Evolutionary conservation across 805 yeast species (phyloP).

Genomic region (Metschnikowia cubensis): DNA sequence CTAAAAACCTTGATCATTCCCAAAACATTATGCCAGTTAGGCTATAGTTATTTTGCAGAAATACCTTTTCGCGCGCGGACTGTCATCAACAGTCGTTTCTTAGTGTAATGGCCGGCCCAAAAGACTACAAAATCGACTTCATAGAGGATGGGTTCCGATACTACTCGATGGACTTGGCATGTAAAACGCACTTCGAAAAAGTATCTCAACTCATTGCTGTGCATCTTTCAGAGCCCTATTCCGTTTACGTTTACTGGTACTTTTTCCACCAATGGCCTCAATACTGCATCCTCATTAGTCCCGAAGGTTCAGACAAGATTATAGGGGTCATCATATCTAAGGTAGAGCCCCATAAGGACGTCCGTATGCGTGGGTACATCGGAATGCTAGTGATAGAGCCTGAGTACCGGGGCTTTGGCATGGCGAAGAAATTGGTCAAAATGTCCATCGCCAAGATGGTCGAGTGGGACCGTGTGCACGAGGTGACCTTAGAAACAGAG

Average conservation of each 20-base stretch:
- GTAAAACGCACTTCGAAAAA: conserved; percentile 40
- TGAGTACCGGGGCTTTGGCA: conserved; percentile 68
- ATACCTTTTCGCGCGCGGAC: conserved; percentile 2
- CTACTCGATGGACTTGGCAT: conserved; percentile 14
- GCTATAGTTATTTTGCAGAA: background rate
- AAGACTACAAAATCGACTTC: conserved; percentile 5
- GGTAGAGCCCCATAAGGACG: conserved; percentile 69
- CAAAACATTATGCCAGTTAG: too few relatives aligned
- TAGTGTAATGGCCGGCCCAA: background rate
- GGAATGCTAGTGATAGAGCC: conserved; percentile 92
- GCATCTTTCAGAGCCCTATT: conserved; percentile 90
- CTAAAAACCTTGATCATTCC: too few relatives aligned
- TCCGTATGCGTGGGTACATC: conserved; percentile 81
- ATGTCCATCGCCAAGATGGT: conserved; percentile 63
- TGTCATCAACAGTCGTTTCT: background rate
- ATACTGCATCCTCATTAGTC: conserved; percentile 63
- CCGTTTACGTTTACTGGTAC: conserved; percentile 86
- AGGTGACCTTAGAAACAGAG: conserved; percentile 90
- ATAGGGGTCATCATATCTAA: conserved; percentile 88
- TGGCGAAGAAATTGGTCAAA: conserved; percentile 70
- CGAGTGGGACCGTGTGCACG: conserved; percentile 65
- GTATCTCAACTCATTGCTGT: conserved; percentile 57
- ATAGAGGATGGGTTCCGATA: conserved; percentile 14
- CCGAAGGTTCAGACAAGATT: conserved; percentile 30
- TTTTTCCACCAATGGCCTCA: conserved; percentile 91